A percentile compares a stretch with the other conserved stretches of the same genome.
phyloP scores from a whole-genome alignment of 345 rosid genomes.

The Alliaria petiolata region DNA sequence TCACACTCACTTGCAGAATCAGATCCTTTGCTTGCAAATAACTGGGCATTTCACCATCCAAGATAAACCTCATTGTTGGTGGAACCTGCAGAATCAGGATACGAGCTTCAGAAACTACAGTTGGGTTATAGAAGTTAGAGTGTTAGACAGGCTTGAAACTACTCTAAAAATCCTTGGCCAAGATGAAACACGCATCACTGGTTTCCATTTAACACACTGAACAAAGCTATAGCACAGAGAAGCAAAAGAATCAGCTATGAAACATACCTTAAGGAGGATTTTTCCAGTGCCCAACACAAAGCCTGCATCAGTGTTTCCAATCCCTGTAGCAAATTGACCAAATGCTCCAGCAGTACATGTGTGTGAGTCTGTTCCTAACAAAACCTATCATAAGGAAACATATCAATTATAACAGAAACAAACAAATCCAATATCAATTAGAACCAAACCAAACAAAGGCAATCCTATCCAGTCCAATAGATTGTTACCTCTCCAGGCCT shows the following conservation, averaged over 20 bases:
- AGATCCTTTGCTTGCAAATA: slow-evolving; percentile 93
- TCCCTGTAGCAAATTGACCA: slow-evolving; percentile 98
- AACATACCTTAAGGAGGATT: slow-evolving; percentile 78
- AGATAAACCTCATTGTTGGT: slow-evolving; percentile 82
- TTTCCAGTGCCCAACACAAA: slow-evolving; percentile 93
- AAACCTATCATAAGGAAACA: slow-evolving; percentile 49
- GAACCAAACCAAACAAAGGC: not conserved
- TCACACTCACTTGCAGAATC: slow-evolving; percentile 79
- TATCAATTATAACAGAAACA: not conserved
- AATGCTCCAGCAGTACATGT: slow-evolving; percentile 99
- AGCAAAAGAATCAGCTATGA: not conserved
- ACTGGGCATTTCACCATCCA: slow-evolving; percentile 98
- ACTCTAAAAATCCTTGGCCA: not conserved
- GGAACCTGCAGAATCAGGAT: slow-evolving; percentile 61
- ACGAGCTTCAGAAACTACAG: not conserved
- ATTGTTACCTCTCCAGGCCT: slow-evolving; percentile 92
- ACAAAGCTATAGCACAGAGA: not conserved
- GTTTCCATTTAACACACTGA: not conserved
- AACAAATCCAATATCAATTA: not conserved
- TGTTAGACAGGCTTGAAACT: not conserved
- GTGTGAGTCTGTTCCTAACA: slow-evolving; percentile 94
- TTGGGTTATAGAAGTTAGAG: not conserved
- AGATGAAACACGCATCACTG: not conserved
- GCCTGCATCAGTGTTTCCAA: slow-evolving; percentile 98
- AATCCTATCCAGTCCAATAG: not conserved